Evolutionary conservation across 257 asterid genomes (phyloP).

Genomic region (Scutellaria baicalensis): DNA sequence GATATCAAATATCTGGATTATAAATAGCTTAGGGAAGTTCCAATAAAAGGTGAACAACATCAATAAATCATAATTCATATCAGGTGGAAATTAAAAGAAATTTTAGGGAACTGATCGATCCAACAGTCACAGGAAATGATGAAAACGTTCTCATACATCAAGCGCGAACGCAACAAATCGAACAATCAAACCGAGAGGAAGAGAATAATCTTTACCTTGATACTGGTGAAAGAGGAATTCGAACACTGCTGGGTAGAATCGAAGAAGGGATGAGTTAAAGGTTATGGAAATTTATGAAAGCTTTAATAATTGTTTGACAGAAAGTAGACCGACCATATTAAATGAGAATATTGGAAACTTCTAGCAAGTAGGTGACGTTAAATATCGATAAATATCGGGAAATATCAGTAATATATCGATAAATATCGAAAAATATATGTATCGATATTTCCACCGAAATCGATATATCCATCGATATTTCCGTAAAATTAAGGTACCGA

Average conservation of each 20-base stretch:
- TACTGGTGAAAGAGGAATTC: not conserved
- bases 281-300: not conserved
- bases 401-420: no score
- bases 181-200: not conserved
- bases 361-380: no score
- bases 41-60: not conserved
- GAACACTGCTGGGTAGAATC: not conserved
- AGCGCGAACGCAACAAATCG: not conserved
- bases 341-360: not conserved
- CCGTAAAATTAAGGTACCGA: no score
- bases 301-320: not conserved
- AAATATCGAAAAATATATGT: no score
- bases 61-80: conserved; percentile 3
- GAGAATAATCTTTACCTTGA: no score
- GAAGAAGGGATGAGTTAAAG: not conserved
- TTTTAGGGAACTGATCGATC: not conserved
- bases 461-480: no score
- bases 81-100: not conserved
- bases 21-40: not conserved
- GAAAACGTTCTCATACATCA: not conserved
- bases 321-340: no score
- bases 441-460: no score
- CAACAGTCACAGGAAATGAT: not conserved
- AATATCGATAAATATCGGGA: no score
- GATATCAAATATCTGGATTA: not conserved